These are phyloP conservation scores for Salvia rosmarinus DNA, from an alignment of 257 asterid species.

Conservation along the genomic window DNA sequence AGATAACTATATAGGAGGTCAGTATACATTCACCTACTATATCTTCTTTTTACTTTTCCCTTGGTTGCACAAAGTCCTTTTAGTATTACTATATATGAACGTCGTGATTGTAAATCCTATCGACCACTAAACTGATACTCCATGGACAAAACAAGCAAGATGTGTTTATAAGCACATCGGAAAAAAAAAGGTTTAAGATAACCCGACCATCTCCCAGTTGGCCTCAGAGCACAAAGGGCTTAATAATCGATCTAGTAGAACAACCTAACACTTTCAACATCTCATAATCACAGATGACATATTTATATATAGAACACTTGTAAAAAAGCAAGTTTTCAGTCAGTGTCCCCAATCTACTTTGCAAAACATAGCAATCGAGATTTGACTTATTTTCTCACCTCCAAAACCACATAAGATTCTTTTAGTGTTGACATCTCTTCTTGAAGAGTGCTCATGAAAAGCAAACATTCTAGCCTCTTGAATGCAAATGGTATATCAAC, in stretches of 20 bases:
- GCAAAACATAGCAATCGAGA: not conserved
- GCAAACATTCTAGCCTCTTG: conserved; percentile 74
- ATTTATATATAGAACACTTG: not conserved
- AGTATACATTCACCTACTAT: too few species aligned
- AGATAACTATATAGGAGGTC: too few species aligned
- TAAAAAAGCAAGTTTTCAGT: not conserved
- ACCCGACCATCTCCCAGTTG: not conserved
- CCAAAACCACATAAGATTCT: conserved; percentile 71
- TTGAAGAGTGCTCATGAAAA: conserved; percentile 74
- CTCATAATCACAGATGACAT: not conserved
- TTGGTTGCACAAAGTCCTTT: too few species aligned
- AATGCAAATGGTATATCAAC: conserved; percentile 83
- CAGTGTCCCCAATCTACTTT: not conserved
- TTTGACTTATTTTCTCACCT: conserved; percentile 52
- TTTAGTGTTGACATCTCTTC: conserved; percentile 60
- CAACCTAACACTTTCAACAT: not conserved
- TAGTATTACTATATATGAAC: too few species aligned
- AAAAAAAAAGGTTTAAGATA: too few species aligned
- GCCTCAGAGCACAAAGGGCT: not conserved
- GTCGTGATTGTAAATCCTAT: too few species aligned
- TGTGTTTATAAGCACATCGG: too few species aligned
- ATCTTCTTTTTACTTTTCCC: too few species aligned
- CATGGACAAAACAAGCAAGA: too few species aligned
- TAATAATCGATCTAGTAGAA: not conserved
- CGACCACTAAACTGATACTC: not conserved